Evolutionary conservation across 176 grass and related monocot species (phyloP).

Genomic region (Aegilops sharonensis): DNA sequence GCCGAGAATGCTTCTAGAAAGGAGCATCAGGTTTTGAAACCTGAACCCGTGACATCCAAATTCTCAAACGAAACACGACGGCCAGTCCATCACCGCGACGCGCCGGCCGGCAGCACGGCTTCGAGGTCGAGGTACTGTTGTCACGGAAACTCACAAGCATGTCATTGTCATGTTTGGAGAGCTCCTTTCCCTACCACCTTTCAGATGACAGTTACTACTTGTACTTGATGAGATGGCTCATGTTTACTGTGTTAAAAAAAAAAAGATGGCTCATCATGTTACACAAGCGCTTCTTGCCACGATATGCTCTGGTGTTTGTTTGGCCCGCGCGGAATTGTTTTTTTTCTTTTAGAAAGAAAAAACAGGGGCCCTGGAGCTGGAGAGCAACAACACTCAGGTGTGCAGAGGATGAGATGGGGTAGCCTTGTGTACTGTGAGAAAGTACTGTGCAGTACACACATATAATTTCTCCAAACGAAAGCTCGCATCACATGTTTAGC

Average conservation of each 20-base stretch:
- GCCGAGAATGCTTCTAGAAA: no score
- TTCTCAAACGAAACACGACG: no score
- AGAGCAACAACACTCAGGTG: neutral
- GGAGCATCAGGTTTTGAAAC: no score
- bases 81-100: neutral
- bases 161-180: neutral
- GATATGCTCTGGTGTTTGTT: neutral
- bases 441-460: neutral
- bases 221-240: neutral
- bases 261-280: neutral
- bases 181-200: neutral
- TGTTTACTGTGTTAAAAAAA: neutral
- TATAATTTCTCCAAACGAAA: neutral
- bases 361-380: no score
- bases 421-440: constrained; percentile 15
- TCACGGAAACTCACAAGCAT: neutral
- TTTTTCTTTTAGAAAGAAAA: no score
- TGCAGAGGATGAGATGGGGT: constrained; percentile 1
- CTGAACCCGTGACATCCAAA: no score
- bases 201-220: neutral
- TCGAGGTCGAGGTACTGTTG: neutral
- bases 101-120: neutral
- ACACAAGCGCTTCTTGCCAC: neutral
- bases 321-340: no score
- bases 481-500: neutral